A percentile compares a stretch with the other conserved stretches of the same genome.
phyloP scores from a whole-genome alignment of 345 rosid genomes.

The Punica granatum region DNA sequence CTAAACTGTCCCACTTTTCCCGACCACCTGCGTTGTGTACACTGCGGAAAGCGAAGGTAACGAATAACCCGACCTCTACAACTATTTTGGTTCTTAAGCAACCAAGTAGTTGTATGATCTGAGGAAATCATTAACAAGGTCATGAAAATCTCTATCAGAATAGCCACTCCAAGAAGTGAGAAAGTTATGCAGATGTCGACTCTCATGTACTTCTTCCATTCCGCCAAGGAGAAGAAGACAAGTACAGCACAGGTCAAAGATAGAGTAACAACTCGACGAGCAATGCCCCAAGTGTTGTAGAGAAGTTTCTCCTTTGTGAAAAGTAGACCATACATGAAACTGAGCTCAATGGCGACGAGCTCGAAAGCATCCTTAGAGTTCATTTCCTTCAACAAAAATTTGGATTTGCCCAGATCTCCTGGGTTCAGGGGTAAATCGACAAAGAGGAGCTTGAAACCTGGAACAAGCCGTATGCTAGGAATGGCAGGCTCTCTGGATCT shows the following conservation, averaged over 20 bases:
- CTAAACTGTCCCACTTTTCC: neutral
- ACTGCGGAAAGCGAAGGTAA: neutral
- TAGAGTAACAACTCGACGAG: conserved; percentile 20
- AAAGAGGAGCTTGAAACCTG: conserved; percentile 35
- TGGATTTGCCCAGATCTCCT: conserved; percentile 8
- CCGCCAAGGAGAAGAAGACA: conserved; percentile 4
- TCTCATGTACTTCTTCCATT: neutral
- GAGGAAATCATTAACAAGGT: no score
- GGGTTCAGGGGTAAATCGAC: no score
- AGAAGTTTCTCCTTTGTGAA: conserved; percentile 37
- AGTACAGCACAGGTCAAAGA: no score
- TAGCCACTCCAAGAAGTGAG: no score
- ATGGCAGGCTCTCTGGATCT: neutral
- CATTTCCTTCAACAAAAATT: neutral
- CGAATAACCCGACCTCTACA: neutral
- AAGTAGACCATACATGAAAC: conserved; percentile 34
- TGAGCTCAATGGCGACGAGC: no score
- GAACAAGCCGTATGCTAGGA: conserved; percentile 18
- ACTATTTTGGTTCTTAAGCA: no score
- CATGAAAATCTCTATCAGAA: no score
- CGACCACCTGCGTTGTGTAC: neutral
- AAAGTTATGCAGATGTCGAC: conserved; percentile 4
- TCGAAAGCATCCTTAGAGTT: conserved; percentile 16
- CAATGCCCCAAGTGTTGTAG: conserved; percentile 7
- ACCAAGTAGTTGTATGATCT: no score